Base-by-base conservation (phyloP, 768 basidiomycete species). In the Leucosporidium yakuticum region DNA sequence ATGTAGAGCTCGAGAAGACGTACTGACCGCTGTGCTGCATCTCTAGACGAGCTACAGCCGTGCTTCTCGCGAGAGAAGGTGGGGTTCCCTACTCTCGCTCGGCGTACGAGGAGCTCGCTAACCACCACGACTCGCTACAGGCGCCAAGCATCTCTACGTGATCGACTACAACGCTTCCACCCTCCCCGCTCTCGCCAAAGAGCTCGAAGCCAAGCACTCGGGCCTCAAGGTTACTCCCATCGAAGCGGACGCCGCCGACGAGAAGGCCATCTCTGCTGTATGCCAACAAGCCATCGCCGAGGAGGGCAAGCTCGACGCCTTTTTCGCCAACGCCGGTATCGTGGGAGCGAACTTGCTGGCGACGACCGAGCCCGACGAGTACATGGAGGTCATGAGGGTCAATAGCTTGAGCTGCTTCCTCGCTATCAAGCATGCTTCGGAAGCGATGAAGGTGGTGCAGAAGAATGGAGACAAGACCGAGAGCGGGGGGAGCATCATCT, bases 271-370 rank as follows among this genome's bases (percentile, higher is more conserved):
- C 64, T 81, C 84, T 27, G 79, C 79, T 9, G 77, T 92, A 2
- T 91, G 92, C 77, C 80, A 87, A 65, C 85, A 81, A 65, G 90
- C 88, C 4, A 75, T 91, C 39, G 79, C 83, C 53, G 91, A 96
- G 68, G 87, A 94, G 76, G 91, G 92, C 14, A 83, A 85, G 67
- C 82, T 97, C 19, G 94, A 97, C 73, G 86, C 94, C 70, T 96
- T 96, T 82, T 97, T 93, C 77, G 94, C 94, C 44, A 96, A 97
- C 77, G 93, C 74, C 1, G 74, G 70, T 12, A 69, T 49, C 17
- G 51, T 66, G 20, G 66, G 71, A 4, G 36, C 19, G 23, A 63
- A 67, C 64, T 2, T 60, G 14, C 57, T 67, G 21, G 56, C 49
- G 9, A 81, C 86, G 47, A 86, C 84, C 4, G 82, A 86, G 1